Conservation (phyloP, 805 yeast genomes). For the Jamesozyma rosinii region DNA sequence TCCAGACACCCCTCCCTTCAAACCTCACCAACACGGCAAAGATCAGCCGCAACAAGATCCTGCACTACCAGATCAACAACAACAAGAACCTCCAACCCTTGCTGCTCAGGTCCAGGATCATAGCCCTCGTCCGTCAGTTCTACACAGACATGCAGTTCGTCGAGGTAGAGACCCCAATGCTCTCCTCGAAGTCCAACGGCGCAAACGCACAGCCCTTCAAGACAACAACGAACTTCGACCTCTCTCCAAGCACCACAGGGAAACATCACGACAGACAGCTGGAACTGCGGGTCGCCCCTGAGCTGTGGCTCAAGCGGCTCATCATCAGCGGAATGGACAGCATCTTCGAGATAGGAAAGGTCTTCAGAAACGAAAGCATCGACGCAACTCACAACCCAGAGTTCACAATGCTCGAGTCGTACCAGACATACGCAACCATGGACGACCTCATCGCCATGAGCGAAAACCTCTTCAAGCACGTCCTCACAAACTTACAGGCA, state of each 20-base stretch:
- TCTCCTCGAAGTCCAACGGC: conserved; percentile 68
- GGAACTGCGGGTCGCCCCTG: conserved; percentile 85
- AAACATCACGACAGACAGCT: conserved; percentile 27
- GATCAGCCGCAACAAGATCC: conserved; percentile 57
- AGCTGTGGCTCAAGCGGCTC: conserved; percentile 80
- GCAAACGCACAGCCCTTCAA: conserved; percentile 86
- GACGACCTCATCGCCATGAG: conserved; percentile 58
- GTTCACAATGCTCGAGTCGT: conserved; percentile 83
- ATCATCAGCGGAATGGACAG: conserved; percentile 78
- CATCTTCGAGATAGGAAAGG: conserved; percentile 78
- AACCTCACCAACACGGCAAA: conserved; percentile 45
- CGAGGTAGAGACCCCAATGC: conserved; percentile 84
- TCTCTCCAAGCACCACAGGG: conserved; percentile 8
- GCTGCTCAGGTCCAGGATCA: conserved; percentile 44
- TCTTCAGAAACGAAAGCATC: conserved; percentile 85
- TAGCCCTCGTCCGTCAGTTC: conserved; percentile 47
- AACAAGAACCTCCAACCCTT: conserved; percentile 31
- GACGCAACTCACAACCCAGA: conserved; percentile 93
- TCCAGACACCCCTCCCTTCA: conserved; percentile 64
- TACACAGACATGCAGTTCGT: conserved; percentile 48
- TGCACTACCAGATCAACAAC: conserved; percentile 60
- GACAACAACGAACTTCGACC: conserved; percentile 36
- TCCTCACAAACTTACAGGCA: conserved; percentile 15
- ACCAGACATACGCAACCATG: conserved; percentile 60
- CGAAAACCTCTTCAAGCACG: conserved; percentile 42